Conservation (phyloP, 2,329 filamentous ascomycete species). For the Sporothrix sp. region DNA sequence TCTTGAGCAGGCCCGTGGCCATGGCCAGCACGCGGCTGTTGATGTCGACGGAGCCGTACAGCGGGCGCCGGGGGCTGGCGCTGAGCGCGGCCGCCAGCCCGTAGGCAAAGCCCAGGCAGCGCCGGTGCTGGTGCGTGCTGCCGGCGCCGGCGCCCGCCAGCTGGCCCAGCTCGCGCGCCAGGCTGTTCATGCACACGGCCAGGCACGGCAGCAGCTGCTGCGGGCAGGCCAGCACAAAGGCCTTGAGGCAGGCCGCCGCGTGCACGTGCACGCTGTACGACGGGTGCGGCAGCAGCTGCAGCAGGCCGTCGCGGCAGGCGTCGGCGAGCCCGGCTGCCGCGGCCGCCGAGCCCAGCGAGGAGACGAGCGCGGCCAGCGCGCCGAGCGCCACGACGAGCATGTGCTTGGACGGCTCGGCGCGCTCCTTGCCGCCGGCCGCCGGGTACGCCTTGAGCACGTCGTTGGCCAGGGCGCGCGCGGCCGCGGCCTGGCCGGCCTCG, state of each 20-base stretch:
- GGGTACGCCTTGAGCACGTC: conserved; percentile 91
- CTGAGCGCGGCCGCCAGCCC: conserved; percentile 85
- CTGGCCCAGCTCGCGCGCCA: conserved; percentile 74
- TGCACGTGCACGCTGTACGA: conserved; percentile 95
- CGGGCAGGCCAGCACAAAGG: conserved; percentile 81
- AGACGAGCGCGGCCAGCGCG: conserved; percentile 68
- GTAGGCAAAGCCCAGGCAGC: conserved; percentile 85
- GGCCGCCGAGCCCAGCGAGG: conserved; percentile 67
- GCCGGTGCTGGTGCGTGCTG: conserved; percentile 41
- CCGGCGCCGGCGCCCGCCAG: conserved; percentile 67
- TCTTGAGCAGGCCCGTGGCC: conserved; percentile 85
- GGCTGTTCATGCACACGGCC: conserved; percentile 92
- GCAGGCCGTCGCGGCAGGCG: conserved; percentile 69
- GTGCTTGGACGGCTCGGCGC: conserved; percentile 80
- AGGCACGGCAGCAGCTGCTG: conserved; percentile 85
- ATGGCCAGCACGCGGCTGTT: conserved; percentile 86
- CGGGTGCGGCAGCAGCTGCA: conserved; percentile 87
- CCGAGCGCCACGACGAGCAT: conserved; percentile 70
- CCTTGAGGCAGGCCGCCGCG: conserved; percentile 74
- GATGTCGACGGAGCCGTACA: conserved; percentile 92
- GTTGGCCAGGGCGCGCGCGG: conserved; percentile 73
- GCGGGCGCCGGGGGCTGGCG: conserved; percentile 74
- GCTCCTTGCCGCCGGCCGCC: conserved; percentile 74
- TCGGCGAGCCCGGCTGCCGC: conserved; percentile 74
- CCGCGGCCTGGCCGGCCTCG: conserved; percentile 78